phyloP scores from a whole-genome alignment of 1,284 basidiomycete species.

The Leucoagaricus sp. region DNA sequence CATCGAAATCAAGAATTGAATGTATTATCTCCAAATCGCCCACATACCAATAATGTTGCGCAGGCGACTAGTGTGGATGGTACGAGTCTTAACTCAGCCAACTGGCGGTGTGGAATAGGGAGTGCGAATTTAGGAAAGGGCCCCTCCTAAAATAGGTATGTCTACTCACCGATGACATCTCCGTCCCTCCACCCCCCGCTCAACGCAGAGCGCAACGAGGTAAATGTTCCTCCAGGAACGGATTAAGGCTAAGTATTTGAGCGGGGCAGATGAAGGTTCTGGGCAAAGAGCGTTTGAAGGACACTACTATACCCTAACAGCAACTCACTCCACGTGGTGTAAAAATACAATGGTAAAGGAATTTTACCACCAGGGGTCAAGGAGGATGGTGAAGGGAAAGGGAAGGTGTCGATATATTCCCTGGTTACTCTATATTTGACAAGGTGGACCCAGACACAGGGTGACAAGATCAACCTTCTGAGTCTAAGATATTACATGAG shows the following conservation, averaged over 20 bases:
- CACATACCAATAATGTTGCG: conserved; percentile 22
- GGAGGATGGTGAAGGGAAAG: not conserved
- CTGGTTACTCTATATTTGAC: not conserved
- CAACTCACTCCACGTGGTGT: not conserved
- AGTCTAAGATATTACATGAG: no score
- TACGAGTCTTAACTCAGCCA: conserved; percentile 21
- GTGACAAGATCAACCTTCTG: no score
- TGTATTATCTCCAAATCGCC: not conserved
- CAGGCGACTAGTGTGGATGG: conserved; percentile 20
- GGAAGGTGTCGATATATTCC: not conserved
- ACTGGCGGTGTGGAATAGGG: not conserved
- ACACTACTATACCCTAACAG: not conserved
- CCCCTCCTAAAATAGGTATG: not conserved
- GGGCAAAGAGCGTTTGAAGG: not conserved
- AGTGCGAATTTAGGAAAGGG: conserved; percentile 3
- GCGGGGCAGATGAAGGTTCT: not conserved
- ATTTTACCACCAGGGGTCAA: not conserved
- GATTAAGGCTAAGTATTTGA: not conserved
- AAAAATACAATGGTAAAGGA: not conserved
- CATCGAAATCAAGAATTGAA: not conserved
- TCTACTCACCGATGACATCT: not conserved
- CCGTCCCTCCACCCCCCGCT: not conserved
- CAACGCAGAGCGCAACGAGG: not conserved
- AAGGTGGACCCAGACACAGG: no score
- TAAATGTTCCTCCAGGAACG: not conserved